Conservation (phyloP, 495 filamentous ascomycete species). For the Aspergillus biplanus region DNA sequence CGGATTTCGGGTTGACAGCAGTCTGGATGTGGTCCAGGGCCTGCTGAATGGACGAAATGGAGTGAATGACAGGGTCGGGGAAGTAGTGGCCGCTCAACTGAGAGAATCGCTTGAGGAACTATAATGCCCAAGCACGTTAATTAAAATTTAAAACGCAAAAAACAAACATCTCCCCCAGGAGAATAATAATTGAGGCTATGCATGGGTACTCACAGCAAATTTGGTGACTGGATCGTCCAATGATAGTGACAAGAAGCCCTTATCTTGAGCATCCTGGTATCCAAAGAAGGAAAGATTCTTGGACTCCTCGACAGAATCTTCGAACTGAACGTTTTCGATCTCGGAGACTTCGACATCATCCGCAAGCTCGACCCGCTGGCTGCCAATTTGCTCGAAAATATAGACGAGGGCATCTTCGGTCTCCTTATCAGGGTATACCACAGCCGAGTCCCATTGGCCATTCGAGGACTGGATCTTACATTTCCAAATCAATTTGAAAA, state of each 20-base stretch:
- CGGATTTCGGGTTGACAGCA: slow-evolving; percentile 60
- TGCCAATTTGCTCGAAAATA: slow-evolving; percentile 46
- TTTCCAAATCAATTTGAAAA: slow-evolving; percentile 33
- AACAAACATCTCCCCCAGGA: neutral
- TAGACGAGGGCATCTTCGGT: slow-evolving; percentile 37
- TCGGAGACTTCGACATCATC: slow-evolving; percentile 8
- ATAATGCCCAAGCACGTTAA: slow-evolving; percentile 24
- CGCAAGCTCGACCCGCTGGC: slow-evolving; percentile 18
- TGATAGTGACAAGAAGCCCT: slow-evolving; percentile 41
- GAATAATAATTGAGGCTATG: neutral
- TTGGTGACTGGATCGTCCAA: slow-evolving; percentile 64
- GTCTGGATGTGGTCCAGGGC: slow-evolving; percentile 54
- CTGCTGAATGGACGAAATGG: slow-evolving; percentile 55
- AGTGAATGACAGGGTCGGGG: slow-evolving; percentile 64
- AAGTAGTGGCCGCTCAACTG: slow-evolving; percentile 76
- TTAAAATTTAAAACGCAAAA: neutral
- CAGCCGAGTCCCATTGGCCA: slow-evolving; percentile 30
- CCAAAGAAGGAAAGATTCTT: slow-evolving; percentile 20
- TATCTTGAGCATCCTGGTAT: slow-evolving; percentile 24
- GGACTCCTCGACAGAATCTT: slow-evolving; percentile 16
- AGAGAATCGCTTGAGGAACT: slow-evolving; percentile 78
- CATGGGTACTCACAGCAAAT: slow-evolving; percentile 66
- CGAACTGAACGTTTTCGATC: slow-evolving; percentile 13
- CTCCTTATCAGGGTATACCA: slow-evolving; percentile 38
- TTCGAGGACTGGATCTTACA: slow-evolving; percentile 34